phyloP scores from a whole-genome alignment of 2,329 filamentous ascomycete genomes.

The Colletotrichum sp. region DNA sequence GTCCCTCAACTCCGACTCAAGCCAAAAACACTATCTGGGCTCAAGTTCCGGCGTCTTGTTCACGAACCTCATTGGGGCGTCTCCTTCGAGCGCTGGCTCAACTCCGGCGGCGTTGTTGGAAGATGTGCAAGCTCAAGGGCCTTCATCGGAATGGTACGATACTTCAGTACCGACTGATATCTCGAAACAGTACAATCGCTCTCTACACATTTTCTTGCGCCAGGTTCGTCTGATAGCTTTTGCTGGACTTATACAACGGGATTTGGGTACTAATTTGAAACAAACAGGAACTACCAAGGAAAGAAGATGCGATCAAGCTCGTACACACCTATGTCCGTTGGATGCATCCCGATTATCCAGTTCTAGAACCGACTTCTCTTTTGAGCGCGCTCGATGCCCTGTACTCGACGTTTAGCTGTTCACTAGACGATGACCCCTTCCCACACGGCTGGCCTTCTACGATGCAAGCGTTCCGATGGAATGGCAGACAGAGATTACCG shows the following conservation, averaged over 20 bases:
- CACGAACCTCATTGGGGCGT: constrained; percentile 29
- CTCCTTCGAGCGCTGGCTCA: constrained; percentile 11
- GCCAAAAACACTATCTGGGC: constrained; percentile 41
- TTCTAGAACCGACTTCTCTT: constrained; percentile 24
- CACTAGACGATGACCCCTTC: constrained; percentile 7
- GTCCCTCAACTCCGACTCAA: constrained; percentile 40
- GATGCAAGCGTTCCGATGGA: constrained; percentile 24
- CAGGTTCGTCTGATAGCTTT: neutral
- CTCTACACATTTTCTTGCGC: neutral
- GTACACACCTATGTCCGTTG: constrained; percentile 26
- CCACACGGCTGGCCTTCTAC: constrained; percentile 25
- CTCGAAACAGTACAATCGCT: constrained; percentile 20
- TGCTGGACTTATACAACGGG: accelerated
- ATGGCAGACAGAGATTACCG: constrained; percentile 18
- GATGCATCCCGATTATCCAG: constrained; percentile 27
- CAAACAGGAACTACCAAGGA: constrained; percentile 24
- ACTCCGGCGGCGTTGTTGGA: neutral
- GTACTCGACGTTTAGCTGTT: constrained; percentile 20
- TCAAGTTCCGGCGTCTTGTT: constrained; percentile 42
- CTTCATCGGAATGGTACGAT: constrained; percentile 10
- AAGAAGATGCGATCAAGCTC: constrained; percentile 24
- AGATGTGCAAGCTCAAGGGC: constrained; percentile 11
- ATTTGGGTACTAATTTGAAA: neutral
- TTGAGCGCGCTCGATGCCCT: constrained; percentile 25
- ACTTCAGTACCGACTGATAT: neutral